A percentile compares a stretch with the other conserved stretches of the same genome.
phyloP scores from a whole-genome alignment of 169 alveolate genomes.

The Eimeria necatrix region DNA sequence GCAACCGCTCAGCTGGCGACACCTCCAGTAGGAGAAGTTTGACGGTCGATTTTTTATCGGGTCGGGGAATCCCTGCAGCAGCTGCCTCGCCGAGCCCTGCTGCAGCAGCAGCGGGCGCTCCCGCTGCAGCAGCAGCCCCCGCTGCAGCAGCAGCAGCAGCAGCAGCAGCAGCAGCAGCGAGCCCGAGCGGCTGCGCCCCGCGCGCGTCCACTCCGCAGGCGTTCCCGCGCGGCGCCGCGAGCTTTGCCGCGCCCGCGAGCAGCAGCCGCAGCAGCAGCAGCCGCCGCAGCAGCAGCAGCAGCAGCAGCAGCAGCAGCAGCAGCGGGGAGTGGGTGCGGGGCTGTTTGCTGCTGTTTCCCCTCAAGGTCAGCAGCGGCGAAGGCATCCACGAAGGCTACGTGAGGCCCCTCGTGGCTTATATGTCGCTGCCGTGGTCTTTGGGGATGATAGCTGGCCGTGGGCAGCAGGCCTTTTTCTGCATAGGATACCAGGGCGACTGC shows the following conservation, averaged over 20 bases:
- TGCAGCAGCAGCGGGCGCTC: too few relatives aligned
- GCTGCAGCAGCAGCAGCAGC: slow-evolving; percentile 43
- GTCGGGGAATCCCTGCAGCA: not conserved
- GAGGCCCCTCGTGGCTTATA: slow-evolving; percentile 50
- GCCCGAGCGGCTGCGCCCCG: not conserved
- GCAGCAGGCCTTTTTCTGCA: slow-evolving; percentile 78
- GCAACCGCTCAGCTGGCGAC: not conserved
- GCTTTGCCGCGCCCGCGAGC: slow-evolving; percentile 24
- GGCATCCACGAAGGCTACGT: slow-evolving; percentile 64
- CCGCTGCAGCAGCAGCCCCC: not conserved
- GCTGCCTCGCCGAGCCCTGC: too few relatives aligned
- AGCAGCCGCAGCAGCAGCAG: slow-evolving; percentile 59
- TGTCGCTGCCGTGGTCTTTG: slow-evolving; percentile 78
- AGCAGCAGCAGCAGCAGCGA: slow-evolving; percentile 11
- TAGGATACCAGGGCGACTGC: slow-evolving; percentile 69
- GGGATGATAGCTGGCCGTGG: slow-evolving; percentile 79
- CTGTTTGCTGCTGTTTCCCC: slow-evolving; percentile 75
- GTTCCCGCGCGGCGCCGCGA: not conserved
- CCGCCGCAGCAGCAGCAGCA: slow-evolving; percentile 1
- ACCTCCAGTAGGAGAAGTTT: not conserved
- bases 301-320: slow-evolving; percentile 35
- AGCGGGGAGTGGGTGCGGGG: slow-evolving; percentile 58
- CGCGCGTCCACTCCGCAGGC: not conserved
- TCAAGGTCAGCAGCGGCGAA: slow-evolving; percentile 76
- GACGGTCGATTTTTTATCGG: not conserved